Conservation (phyloP, 73 alveolate genomes). For the Uronychia setigera region DNA sequence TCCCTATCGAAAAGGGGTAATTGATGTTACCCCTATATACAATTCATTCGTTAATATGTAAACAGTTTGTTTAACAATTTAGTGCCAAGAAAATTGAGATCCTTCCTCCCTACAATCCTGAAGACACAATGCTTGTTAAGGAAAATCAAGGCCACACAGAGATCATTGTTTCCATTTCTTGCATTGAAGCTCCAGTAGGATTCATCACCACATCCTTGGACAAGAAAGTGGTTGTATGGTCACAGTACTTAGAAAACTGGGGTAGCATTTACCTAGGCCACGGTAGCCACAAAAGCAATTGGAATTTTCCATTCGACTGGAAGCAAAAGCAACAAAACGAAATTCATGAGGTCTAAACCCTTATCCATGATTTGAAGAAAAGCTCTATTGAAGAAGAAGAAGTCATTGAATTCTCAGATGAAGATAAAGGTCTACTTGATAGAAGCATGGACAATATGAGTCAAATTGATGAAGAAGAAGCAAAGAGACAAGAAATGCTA, state of each 20-base stretch:
- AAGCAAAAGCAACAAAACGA: conserved; percentile 54
- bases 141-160: conserved; percentile 57
- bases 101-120: conserved; percentile 32
- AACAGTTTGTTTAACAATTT: too few species aligned
- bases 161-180: conserved; percentile 9
- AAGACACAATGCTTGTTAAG: conserved; percentile 28
- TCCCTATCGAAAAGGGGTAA: conserved; percentile 56
- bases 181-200: conserved; percentile 47
- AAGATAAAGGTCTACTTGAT: neutral
- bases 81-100: too few species aligned
- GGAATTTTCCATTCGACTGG: conserved; percentile 77
- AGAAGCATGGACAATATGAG: neutral
- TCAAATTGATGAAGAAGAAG: neutral
- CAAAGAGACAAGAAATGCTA: neutral
- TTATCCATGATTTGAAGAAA: too few species aligned
- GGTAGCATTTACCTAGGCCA: conserved; percentile 32
- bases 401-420: neutral
- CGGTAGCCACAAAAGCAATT: conserved; percentile 41
- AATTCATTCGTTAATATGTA: conserved; percentile 10
- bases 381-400: neutral
- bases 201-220: conserved; percentile 52
- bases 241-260: conserved; percentile 31
- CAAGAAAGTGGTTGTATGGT: conserved; percentile 47
- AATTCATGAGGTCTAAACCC: conserved; percentile 36
- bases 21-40: conserved; percentile 55